Evolutionary conservation across 2,329 filamentous ascomycete genomes (phyloP).

Genomic region (Cladosporium sp.): DNA sequence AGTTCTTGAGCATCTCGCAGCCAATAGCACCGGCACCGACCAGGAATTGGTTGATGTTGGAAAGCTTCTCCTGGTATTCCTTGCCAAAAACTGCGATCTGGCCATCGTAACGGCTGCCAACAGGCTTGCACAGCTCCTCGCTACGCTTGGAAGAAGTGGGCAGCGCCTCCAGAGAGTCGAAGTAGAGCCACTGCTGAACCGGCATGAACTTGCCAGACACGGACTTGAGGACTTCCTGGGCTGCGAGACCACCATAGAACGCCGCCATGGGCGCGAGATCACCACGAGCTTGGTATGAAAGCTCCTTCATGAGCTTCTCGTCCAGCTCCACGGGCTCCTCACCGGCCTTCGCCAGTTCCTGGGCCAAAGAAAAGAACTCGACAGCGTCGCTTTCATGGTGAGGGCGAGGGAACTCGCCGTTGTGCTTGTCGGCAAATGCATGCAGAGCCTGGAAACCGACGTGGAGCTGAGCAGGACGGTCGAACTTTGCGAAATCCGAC

Average conservation of each 20-base stretch:
- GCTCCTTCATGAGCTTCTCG: slow-evolving; percentile 86
- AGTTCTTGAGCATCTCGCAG: slow-evolving; percentile 99
- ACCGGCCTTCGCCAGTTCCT: slow-evolving; percentile 61
- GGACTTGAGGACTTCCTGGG: slow-evolving; percentile 93
- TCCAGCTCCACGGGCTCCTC: slow-evolving; percentile 79
- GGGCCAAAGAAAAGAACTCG: slow-evolving; percentile 70
- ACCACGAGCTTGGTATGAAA: slow-evolving; percentile 90
- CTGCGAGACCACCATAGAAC: slow-evolving; percentile 88
- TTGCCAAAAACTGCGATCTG: slow-evolving; percentile 95
- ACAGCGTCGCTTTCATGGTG: slow-evolving; percentile 81
- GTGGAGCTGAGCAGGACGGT: slow-evolving; percentile 88
- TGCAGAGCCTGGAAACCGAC: slow-evolving; percentile 90
- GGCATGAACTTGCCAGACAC: slow-evolving; percentile 97
- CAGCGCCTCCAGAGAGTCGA: slow-evolving; percentile 94
- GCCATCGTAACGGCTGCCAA: slow-evolving; percentile 85
- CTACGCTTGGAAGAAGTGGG: slow-evolving; percentile 70
- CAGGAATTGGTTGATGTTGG: slow-evolving; percentile 86
- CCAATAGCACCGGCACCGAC: slow-evolving; percentile 96
- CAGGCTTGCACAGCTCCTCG: slow-evolving; percentile 82
- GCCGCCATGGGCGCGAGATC: slow-evolving; percentile 91
- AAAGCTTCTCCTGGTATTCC: slow-evolving; percentile 90
- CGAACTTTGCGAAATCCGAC: slow-evolving; percentile 97
- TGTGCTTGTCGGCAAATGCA: slow-evolving; percentile 70
- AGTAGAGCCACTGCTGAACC: slow-evolving; percentile 95
- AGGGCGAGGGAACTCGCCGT: slow-evolving; percentile 69